These are phyloP conservation scores for Xanthoceras sorbifolium DNA, from an alignment of 345 rosid species.

Conservation along the genomic window DNA sequence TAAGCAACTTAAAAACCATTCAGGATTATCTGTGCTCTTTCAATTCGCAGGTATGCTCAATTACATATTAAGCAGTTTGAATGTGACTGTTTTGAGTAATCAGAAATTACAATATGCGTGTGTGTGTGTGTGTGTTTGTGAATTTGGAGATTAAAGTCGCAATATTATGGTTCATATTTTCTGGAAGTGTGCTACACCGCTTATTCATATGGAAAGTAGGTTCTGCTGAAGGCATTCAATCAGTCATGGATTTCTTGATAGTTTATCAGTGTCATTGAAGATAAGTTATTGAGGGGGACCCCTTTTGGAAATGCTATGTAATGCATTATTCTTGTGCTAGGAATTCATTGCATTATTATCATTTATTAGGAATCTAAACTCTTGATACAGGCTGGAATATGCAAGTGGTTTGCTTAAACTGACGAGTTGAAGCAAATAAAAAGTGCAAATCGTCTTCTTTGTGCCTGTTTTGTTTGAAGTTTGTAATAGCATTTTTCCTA, in stretches of 20 bases:
- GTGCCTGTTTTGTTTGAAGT: neutral
- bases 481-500: neutral
- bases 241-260: neutral
- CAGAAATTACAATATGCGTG: neutral
- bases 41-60: slow-evolving; percentile 61
- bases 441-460: neutral
- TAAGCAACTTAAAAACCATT: slow-evolving; percentile 75
- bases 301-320: neutral
- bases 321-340: neutral
- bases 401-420: neutral
- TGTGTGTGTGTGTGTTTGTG: no score
- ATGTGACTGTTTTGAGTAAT: neutral
- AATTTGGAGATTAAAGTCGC: neutral
- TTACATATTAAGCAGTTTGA: slow-evolving; percentile 6
- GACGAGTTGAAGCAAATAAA: neutral
- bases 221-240: neutral
- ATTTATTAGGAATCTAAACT: neutral
- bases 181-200: neutral
- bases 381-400: neutral
- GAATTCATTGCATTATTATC: neutral
- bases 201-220: neutral
- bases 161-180: neutral
- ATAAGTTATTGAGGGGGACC: neutral
- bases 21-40: slow-evolving; percentile 92
- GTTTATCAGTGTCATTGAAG: neutral